phyloP scores from a whole-genome alignment of 75 land plant genomes.

The Selaginella moellendorffii region DNA sequence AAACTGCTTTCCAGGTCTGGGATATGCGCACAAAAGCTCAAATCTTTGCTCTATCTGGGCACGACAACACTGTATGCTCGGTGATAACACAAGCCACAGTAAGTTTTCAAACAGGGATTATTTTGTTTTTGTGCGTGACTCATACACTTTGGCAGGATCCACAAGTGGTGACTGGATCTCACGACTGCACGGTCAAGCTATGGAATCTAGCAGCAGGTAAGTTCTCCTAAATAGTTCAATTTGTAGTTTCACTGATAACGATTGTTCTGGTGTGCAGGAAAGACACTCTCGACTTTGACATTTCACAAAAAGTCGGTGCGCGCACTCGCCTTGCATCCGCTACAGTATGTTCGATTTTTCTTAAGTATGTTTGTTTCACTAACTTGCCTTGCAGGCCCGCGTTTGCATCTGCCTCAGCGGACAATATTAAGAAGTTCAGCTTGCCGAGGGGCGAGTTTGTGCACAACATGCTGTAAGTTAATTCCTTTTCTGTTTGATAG shows the following conservation, averaged over 20 bases:
- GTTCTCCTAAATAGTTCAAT: background rate
- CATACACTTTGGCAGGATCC: slow-evolving; percentile 57
- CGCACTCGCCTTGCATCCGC: slow-evolving; percentile 86
- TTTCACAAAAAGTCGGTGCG: slow-evolving; percentile 97
- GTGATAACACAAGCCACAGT: slow-evolving; percentile 89
- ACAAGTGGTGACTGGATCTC: slow-evolving; percentile 98
- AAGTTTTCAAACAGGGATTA: background rate
- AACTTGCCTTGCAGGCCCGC: slow-evolving; percentile 35
- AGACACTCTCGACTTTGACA: slow-evolving; percentile 86
- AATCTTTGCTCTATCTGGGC: slow-evolving; percentile 85
- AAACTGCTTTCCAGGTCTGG: slow-evolving; percentile 60
- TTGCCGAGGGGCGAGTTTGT: slow-evolving; percentile 90
- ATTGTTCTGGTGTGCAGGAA: slow-evolving; percentile 38
- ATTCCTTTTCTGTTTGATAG: too few species aligned
- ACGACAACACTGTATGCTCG: slow-evolving; percentile 96
- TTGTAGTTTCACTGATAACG: background rate
- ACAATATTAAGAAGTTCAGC: slow-evolving; percentile 89
- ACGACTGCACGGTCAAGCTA: slow-evolving; percentile 89
- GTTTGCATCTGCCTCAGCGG: slow-evolving; percentile 98
- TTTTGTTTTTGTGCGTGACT: background rate
- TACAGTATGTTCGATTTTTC: slow-evolving; percentile 48
- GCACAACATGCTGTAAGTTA: slow-evolving; percentile 98
- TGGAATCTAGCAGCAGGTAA: slow-evolving; percentile 98
- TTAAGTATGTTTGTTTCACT: slow-evolving; percentile 2
- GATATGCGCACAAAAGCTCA: slow-evolving; percentile 93